Base-by-base conservation (phyloP, 805 yeast species). In the Kodamaea hsintzibuensis region DNA sequence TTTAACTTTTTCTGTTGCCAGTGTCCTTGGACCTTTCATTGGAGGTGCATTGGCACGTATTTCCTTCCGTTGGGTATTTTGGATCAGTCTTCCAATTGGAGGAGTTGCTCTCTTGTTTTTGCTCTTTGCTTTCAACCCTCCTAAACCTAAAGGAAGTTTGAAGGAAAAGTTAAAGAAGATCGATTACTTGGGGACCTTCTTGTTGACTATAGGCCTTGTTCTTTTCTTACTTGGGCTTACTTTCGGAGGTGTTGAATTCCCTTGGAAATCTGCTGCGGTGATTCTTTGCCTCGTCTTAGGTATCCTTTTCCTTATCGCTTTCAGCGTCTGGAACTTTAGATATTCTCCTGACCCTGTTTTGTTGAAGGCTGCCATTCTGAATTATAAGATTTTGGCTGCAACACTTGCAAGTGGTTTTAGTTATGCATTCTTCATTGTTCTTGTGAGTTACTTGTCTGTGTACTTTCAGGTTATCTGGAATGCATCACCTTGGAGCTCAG, bases 381-480 rank as follows among this genome's bases (percentile, higher is more conserved):
- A 59, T 3, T 51, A 48, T 16, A 60, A 55, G 8, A 50, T 63
- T 8, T 30, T 57, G 27, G 64, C 63, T 0, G 57, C 65, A 2
- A 49, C 57, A 2, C 12, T 61, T 9, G 13, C 53, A 18, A 50
- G 57, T 50, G 54, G 55, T 30, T 60, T 61, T 6, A 50, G 53
- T 4, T 62, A 60, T 40, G 63, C 63, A 6, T 57, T 43, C 48
- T 64, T 65, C 59, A 61, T 64, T 37, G 50, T 57, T 40, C 42
- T 55, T 17, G 53, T 62, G 33, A 49, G 59, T 50, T 80, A 71
- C 57, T 54, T 74, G 14, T 66, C 80, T 2, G 67, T 74, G 14
- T 82, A 81, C 61, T 83, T 80, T 64, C 85, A 83, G 62, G 77
- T 76, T 22, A 68, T 82, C 8, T 68, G 65, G 45, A 76, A 69